Evolutionary conservation across 495 filamentous ascomycete species (phyloP).

Genomic region (Cercophora newfieldiana): DNA sequence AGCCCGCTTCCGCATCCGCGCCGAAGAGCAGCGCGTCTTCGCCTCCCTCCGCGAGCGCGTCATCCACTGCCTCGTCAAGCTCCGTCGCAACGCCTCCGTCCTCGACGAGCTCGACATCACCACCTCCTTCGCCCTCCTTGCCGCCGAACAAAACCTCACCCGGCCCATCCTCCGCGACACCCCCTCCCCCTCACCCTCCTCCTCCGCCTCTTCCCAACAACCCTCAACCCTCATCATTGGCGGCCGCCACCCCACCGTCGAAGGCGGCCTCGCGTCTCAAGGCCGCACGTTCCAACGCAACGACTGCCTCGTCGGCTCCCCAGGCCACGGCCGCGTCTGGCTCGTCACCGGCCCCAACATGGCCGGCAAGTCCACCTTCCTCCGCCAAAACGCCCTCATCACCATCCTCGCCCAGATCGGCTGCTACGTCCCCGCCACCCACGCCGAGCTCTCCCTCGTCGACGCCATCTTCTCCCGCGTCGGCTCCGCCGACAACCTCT

Average conservation of each 20-base stretch:
- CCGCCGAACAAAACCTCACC: constrained; percentile 67
- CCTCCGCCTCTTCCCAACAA: constrained; percentile 23
- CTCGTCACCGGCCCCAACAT: constrained; percentile 98
- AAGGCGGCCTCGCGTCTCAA: constrained; percentile 72
- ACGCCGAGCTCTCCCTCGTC: constrained; percentile 81
- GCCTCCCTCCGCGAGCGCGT: constrained; percentile 69
- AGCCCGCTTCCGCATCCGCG: constrained; percentile 68
- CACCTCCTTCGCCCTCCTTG: constrained; percentile 77
- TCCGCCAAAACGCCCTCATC: constrained; percentile 92
- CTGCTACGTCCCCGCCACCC: constrained; percentile 84
- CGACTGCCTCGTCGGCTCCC: constrained; percentile 71
- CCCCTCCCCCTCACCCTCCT: constrained; percentile 39
- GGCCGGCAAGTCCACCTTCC: constrained; percentile 94
- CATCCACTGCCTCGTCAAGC: constrained; percentile 72
- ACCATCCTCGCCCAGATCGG: constrained; percentile 90
- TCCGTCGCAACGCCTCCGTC: constrained; percentile 83
- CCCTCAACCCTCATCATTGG: constrained; percentile 59
- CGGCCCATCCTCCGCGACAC: constrained; percentile 68
- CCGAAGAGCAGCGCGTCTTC: constrained; percentile 78
- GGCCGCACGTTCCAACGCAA: constrained; percentile 84
- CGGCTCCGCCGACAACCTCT: constrained; percentile 90
- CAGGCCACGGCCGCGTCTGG: constrained; percentile 66
- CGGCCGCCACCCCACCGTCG: constrained; percentile 88
- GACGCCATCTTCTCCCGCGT: constrained; percentile 92
- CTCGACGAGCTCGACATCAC: constrained; percentile 91